Conservation (phyloP, 2,329 filamentous ascomycete genomes). For the Paraconiothyrium sp. region DNA sequence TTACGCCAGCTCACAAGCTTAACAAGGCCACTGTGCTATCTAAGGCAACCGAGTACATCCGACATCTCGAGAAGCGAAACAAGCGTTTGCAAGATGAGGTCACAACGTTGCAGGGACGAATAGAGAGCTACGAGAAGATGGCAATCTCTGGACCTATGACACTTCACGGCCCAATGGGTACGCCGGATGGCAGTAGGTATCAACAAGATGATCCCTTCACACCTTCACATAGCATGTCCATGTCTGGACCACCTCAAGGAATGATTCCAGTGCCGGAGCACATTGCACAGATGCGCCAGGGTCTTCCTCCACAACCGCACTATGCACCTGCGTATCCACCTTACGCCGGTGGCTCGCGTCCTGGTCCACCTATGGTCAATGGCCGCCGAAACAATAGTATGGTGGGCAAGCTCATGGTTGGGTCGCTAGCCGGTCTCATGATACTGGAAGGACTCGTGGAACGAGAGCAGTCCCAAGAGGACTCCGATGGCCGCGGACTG, state of each 20-base stretch:
- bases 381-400: constrained; percentile 59
- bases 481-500: constrained; percentile 52
- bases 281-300: constrained; percentile 52
- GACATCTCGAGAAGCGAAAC: constrained; percentile 91
- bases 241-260: constrained; percentile 48
- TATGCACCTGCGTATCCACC: constrained; percentile 49
- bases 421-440: constrained; percentile 91
- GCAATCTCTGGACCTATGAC: constrained; percentile 65
- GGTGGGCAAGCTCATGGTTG: constrained; percentile 85
- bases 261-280: constrained; percentile 55
- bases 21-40: constrained; percentile 98
- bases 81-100: constrained; percentile 85
- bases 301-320: constrained; percentile 48
- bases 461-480: constrained; percentile 63
- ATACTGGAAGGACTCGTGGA: constrained; percentile 82
- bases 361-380: constrained; percentile 47
- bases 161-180: constrained; percentile 41
- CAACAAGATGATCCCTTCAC: constrained; percentile 50
- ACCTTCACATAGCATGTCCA: constrained; percentile 34
- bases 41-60: constrained; percentile 96
- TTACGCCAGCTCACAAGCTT: constrained; percentile 85
- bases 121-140: constrained; percentile 73
- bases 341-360: constrained; percentile 39
- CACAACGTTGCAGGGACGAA: constrained; percentile 76
- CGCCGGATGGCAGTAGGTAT: constrained; percentile 48